Base-by-base conservation (phyloP, 2,329 filamentous ascomycete species). In the Neurospora sp. region DNA sequence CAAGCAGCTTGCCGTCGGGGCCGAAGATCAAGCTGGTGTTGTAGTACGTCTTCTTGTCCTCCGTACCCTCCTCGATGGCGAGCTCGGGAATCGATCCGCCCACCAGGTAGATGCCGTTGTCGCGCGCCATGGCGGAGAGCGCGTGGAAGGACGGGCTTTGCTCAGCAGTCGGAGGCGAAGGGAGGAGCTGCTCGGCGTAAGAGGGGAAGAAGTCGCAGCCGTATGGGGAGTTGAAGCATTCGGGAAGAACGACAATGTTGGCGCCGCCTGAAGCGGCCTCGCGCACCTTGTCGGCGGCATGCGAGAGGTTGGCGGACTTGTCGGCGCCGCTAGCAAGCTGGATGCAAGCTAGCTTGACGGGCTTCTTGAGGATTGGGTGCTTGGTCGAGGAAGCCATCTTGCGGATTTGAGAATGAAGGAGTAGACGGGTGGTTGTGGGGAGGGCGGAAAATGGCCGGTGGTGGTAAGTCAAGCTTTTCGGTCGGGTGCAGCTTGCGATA, bases 151-250 rank as follows among this genome's bases (percentile, higher is more conserved):
- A 93, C 0, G 94, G 94, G 4, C 92, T 91, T 76, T 91, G 87
- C 66, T 88, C 86, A 72, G 83, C 79, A 3, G 89, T 83, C 0
- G 93, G 93, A 38, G 93, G 92, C 3, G 89, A 90, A 0, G 93
- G 93, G 67, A 83, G 81, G n/a, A 98, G 89, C 1, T 89, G 90
- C 81, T 99, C 96, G 74, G 96, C 94, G 80, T 98, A 98, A 72
- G 90, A 87, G 69, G 94, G 91, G 82, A 99, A 99, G 84, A 90
- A 94, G 77, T 93, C 80, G 74, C 90, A 93, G 74, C 96, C 96
- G 81, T 99, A 99, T 9, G 96, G 96, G 58, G 92, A 96, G 84
- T 99, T 99, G 89, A 99, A 99, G 85, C 96, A 99, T 83, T 99
- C 96, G 42, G 96, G 96, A 19, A 99, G 87, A 40, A 98, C 93